These are phyloP conservation scores for Pseudogymnoascus sp. DNA, from an alignment of 2,329 filamentous ascomycete genomes.

Conservation along the genomic window DNA sequence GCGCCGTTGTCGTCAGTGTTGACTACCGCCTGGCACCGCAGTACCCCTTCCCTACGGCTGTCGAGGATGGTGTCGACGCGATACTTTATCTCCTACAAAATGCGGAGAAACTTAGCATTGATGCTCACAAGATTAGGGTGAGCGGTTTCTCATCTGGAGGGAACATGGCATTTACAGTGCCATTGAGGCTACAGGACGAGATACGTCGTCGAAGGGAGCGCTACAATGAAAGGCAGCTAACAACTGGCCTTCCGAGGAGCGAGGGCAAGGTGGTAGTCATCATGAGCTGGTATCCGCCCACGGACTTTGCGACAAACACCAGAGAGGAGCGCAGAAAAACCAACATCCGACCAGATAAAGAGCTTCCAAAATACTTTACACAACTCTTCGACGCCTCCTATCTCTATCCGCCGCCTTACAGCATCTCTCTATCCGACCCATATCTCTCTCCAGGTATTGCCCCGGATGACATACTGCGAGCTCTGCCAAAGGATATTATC, in stretches of 20 bases:
- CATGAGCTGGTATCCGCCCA: not conserved
- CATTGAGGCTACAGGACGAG: no score
- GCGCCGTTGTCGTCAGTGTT: no score
- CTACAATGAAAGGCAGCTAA: not conserved
- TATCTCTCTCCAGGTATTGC: not conserved
- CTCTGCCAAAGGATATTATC: not conserved
- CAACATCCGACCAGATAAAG: not conserved
- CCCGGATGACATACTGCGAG: not conserved
- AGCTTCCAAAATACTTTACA: not conserved
- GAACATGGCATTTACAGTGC: no score
- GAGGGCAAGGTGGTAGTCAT: not conserved
- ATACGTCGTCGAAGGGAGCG: no score
- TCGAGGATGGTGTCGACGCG: no score
- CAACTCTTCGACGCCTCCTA: not conserved
- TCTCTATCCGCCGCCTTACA: not conserved
- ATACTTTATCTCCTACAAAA: no score
- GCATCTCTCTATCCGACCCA: not conserved
- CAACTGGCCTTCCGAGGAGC: not conserved
- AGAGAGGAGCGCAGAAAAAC: not conserved
- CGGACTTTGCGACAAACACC: not conserved
- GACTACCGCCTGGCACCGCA: no score
- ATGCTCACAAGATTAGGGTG: no score
- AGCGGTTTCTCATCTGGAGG: no score
- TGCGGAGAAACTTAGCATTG: no score
- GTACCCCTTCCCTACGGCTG: no score